phyloP scores from a whole-genome alignment of 352 stramenopile species.

The Globisporangium solare region DNA sequence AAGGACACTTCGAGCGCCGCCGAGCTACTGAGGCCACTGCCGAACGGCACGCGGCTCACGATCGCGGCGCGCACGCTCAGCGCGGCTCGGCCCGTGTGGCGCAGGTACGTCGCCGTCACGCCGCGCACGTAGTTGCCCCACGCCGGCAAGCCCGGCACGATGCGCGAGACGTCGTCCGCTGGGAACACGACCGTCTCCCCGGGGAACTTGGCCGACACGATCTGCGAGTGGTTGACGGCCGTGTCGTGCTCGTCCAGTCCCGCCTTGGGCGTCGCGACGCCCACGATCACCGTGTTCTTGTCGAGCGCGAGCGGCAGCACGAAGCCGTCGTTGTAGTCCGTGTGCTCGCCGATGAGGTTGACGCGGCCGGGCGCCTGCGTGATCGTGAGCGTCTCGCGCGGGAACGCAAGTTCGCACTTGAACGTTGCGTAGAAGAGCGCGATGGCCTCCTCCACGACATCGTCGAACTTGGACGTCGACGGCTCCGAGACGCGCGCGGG shows the following conservation, averaged over 20 bases:
- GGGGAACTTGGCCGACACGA: constrained; percentile 63
- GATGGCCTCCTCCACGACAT: constrained; percentile 47
- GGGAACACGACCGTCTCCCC: constrained; percentile 43
- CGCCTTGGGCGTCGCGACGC: constrained; percentile 22
- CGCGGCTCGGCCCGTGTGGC: constrained; percentile 31
- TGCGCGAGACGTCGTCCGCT: constrained; percentile 42
- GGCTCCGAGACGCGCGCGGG: neutral
- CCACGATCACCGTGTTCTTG: constrained; percentile 87
- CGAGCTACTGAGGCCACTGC: constrained; percentile 90
- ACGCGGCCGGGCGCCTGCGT: constrained; percentile 88
- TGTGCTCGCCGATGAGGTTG: constrained; percentile 97
- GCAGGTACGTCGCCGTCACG: constrained; percentile 89
- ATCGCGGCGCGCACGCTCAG: constrained; percentile 85
- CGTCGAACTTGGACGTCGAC: constrained; percentile 14
- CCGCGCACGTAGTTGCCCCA: constrained; percentile 95
- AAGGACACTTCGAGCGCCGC: constrained; percentile 91
- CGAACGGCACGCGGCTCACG: constrained; percentile 89
- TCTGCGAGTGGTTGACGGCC: constrained; percentile 20
- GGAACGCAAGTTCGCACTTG: constrained; percentile 26
- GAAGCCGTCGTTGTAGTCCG: constrained; percentile 96
- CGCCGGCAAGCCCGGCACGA: constrained; percentile 37
- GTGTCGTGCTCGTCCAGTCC: constrained; percentile 17
- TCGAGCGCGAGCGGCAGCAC: constrained; percentile 92
- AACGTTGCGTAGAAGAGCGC: constrained; percentile 60
- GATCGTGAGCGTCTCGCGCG: constrained; percentile 43